These are phyloP conservation scores for Pseudogymnoascus sp. DNA, from an alignment of 2,329 filamentous ascomycete species.

Conservation along the genomic window DNA sequence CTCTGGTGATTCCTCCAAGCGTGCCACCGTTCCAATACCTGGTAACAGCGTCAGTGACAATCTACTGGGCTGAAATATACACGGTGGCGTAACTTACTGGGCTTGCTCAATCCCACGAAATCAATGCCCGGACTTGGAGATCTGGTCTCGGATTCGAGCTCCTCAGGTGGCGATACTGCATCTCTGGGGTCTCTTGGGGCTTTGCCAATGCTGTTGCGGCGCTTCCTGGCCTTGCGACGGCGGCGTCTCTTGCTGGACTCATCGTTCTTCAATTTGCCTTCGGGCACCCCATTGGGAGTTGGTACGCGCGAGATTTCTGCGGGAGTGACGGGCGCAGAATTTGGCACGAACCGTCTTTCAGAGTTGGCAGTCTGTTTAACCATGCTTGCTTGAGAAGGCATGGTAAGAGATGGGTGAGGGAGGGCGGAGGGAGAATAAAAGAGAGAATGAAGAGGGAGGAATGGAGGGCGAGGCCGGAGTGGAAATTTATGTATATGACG, in stretches of 20 bases:
- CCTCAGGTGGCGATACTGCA: slow-evolving; percentile 30
- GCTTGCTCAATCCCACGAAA: slow-evolving; percentile 54
- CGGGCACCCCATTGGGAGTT: slow-evolving; percentile 12
- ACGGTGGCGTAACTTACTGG: slow-evolving; percentile 37
- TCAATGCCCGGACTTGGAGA: slow-evolving; percentile 54
- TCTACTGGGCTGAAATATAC: not conserved
- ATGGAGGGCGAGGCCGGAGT: not conserved
- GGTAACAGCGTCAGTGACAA: slow-evolving; percentile 18
- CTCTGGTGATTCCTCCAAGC: slow-evolving; percentile 50
- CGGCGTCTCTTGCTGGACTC: slow-evolving; percentile 20
- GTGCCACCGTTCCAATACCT: slow-evolving; percentile 59
- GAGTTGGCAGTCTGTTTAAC: not conserved
- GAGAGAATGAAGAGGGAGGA: not conserved
- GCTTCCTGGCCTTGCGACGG: slow-evolving; percentile 30
- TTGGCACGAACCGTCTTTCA: not conserved
- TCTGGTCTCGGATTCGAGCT: slow-evolving; percentile 29
- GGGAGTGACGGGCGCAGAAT: not conserved
- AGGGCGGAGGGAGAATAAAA: not conserved
- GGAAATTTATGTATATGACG: slow-evolving; percentile 10
- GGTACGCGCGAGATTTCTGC: slow-evolving; percentile 15
- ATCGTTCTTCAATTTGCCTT: slow-evolving; percentile 13
- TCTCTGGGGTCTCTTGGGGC: slow-evolving; percentile 56
- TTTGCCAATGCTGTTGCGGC: slow-evolving; percentile 51
- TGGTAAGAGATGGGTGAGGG: not conserved
- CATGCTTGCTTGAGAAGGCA: slow-evolving; percentile 5